Evolutionary conservation across 1,139 yeast species (phyloP), one percentile per base, ranked within the genome.

Genomic region (Candida albicans): DNA sequence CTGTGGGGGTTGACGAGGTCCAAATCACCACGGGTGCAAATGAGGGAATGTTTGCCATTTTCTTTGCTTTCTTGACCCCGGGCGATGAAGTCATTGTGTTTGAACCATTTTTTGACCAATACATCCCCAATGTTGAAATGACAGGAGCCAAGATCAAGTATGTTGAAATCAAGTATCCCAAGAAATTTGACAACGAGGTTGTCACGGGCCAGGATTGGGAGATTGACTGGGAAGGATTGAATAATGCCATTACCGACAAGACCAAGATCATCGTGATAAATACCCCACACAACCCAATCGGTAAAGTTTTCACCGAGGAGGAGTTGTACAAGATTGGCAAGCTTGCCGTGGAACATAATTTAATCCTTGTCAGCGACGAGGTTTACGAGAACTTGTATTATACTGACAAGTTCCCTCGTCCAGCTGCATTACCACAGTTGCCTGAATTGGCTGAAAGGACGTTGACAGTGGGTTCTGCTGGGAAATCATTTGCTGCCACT

Each of bases 11-110:
- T n/a, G 75, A 80, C 33, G 85, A 89, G 56, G 74, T 93, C 37
- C 81, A 85, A 46, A 83, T 91, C 40, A 88, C 97, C 34, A 91
- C 98, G 1, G 99, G 99, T 44, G 99, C 99, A 37, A 93, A 93
- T 57, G 98, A 93, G 67, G 99, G 97, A 34, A 87, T 93, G 74
- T 76, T 88, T 46, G 68, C 96, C 1, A 81, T 87, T 4, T 83
- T 91, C 61, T 86, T 90, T 48, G 99, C 95, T 0, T 85, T 90
- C 54, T 68, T 93, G 51, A 79, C 87, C 40, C 80, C 83, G 1
- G 98, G 95, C 13, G 99, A 93, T 59, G 99, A 93, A 65, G 99
- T 85, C 14, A 87, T 93, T 64, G 97, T 93, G n/a, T 87, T 93
- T 61, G 96, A 93, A 64, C 99, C 99, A 2, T 93, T 89, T 62